These are phyloP conservation scores for Beauveria caledonica DNA, from an alignment of 2,329 filamentous ascomycete genomes.

Conservation along the genomic window DNA sequence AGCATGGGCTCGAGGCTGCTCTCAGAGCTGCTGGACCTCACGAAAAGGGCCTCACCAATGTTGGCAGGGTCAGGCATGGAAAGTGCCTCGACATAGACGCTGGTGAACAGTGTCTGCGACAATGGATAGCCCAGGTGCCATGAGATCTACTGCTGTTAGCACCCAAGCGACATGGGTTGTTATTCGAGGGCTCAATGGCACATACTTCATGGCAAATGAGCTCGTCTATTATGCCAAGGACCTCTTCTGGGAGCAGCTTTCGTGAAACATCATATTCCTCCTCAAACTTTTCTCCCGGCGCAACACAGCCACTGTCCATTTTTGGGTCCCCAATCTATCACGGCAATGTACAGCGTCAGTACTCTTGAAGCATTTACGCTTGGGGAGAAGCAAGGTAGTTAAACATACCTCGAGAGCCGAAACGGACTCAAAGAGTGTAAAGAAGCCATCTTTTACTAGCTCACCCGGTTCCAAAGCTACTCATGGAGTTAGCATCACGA, in stretches of 20 bases:
- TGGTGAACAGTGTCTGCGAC: conserved; percentile 90
- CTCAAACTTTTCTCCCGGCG: conserved; percentile 71
- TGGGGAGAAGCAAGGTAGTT: background rate
- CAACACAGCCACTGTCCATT: conserved; percentile 90
- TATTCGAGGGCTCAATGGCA: background rate
- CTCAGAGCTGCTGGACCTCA: conserved; percentile 27
- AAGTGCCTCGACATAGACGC: conserved; percentile 78
- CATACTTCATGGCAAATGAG: conserved; percentile 77
- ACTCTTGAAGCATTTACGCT: background rate
- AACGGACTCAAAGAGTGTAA: conserved; percentile 91
- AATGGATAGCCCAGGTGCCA: conserved; percentile 96
- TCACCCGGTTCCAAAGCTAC: conserved; percentile 70
- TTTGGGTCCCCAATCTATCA: conserved; percentile 93
- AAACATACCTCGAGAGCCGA: conserved; percentile 63
- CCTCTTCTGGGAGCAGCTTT: conserved; percentile 64
- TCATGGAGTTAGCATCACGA: conserved; percentile 18
- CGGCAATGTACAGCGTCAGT: background rate
- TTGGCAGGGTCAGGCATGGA: conserved; percentile 59
- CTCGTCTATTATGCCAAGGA: conserved; percentile 91
- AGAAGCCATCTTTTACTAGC: conserved; percentile 86
- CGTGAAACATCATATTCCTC: conserved; percentile 69
- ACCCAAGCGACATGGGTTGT: background rate
- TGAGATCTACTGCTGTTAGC: conserved; percentile 57
- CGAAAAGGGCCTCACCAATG: conserved; percentile 59
- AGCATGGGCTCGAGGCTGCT: conserved; percentile 38